Conservation (phyloP, 495 filamentous ascomycete species). For the Xylaria palmicola region DNA sequence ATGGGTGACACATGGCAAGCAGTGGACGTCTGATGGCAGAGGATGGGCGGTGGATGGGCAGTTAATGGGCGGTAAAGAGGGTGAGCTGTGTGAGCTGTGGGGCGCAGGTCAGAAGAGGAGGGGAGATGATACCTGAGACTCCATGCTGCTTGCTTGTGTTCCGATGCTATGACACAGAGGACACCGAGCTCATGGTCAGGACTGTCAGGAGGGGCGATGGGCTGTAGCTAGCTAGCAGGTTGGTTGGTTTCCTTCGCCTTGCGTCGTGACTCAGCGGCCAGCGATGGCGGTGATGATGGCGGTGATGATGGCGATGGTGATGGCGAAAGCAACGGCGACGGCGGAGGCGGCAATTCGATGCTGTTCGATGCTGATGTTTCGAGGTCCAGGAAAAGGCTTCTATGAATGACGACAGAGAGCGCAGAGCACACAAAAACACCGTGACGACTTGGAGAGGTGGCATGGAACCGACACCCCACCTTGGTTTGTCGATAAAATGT, state of each 20-base stretch:
- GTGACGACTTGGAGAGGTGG: neutral
- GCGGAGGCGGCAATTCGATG: neutral
- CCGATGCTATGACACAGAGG: slow-evolving; percentile 14
- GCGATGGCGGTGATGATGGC: neutral
- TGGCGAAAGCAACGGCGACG: neutral
- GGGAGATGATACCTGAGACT: slow-evolving; percentile 32
- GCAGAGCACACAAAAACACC: slow-evolving; percentile 20
- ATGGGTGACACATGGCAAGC: neutral
- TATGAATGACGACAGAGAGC: slow-evolving; percentile 18
- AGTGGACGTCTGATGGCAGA: too few species aligned
- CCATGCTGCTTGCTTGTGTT: slow-evolving; percentile 28
- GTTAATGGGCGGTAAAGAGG: neutral
- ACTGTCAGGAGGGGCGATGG: slow-evolving; percentile 1
- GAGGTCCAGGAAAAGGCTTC: neutral
- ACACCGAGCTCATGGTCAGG: slow-evolving; percentile 18
- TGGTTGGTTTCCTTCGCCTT: neutral
- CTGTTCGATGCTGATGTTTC: neutral
- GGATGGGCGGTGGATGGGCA: neutral
- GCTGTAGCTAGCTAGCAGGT: neutral
- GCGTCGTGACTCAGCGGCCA: neutral
- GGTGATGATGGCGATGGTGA: neutral
- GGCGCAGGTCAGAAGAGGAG: neutral
- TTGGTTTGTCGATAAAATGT: slow-evolving; percentile 11
- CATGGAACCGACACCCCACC: slow-evolving; percentile 18
- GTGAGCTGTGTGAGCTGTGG: neutral